These are phyloP conservation scores for Solanum boliviense DNA, from an alignment of 257 asterid species.

Conservation along the genomic window DNA sequence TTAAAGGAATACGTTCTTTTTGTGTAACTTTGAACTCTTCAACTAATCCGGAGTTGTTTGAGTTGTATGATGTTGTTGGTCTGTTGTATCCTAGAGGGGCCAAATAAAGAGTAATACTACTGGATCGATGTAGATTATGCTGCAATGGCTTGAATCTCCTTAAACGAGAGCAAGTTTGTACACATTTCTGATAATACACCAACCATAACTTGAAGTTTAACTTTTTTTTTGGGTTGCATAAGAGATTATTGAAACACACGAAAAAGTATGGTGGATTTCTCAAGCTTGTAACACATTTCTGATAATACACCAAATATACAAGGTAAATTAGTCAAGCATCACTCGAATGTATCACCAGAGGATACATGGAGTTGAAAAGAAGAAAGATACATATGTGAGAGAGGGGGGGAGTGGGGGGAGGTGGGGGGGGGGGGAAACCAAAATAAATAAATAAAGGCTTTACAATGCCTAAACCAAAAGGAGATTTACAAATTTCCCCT, in stretches of 20 bases:
- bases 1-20: neutral
- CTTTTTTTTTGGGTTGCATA: neutral
- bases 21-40: neutral
- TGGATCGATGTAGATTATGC: neutral
- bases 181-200: neutral
- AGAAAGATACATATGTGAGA: neutral
- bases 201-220: neutral
- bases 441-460: neutral
- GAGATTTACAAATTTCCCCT: neutral
- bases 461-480: neutral
- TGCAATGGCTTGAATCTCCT: neutral
- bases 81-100: neutral
- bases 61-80: neutral
- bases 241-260: neutral
- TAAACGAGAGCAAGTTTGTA: neutral
- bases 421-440: neutral
- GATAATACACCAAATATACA: neutral
- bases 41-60: neutral
- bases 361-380: neutral
- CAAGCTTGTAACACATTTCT: neutral
- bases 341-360: neutral
- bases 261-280: neutral
- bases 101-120: neutral
- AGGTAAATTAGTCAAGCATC: neutral
- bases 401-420: too few species aligned